These are phyloP conservation scores for Elongisporangium senticosum DNA, from an alignment of 352 stramenopile genomes.

Conservation along the genomic window DNA sequence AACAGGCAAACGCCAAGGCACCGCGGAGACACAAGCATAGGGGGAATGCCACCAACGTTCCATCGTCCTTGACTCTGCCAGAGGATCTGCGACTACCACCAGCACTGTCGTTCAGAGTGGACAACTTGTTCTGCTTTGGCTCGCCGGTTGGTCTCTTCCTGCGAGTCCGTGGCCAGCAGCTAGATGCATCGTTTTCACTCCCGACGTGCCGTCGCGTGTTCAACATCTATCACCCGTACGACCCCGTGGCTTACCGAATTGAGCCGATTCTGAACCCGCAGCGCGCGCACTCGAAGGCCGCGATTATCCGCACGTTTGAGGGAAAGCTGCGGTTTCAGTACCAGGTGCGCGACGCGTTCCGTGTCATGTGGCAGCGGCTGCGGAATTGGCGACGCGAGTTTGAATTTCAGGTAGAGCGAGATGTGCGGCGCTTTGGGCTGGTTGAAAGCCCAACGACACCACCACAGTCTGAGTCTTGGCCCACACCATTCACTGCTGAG, in stretches of 20 bases:
- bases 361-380: conserved; percentile 71
- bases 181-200: conserved; percentile 63
- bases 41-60: background rate
- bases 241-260: conserved; percentile 94
- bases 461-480: background rate
- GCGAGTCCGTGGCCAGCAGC: conserved; percentile 85
- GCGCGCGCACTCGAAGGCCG: conserved; percentile 71
- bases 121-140: conserved; percentile 88
- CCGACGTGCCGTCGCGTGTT: conserved; percentile 83
- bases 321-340: conserved; percentile 82
- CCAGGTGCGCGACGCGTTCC: conserved; percentile 78
- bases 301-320: conserved; percentile 83
- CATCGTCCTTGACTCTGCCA: background rate
- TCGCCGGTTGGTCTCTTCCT: conserved; percentile 90
- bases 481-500: background rate
- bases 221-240: conserved; percentile 95
- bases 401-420: conserved; percentile 62
- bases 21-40: background rate
- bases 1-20: background rate
- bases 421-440: conserved; percentile 63
- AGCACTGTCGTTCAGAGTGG: conserved; percentile 69
- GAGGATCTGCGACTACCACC: conserved; percentile 27
- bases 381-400: conserved; percentile 72
- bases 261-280: conserved; percentile 89
- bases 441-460: conserved; percentile 40